Conservation (phyloP, 2,329 filamentous ascomycete species). For the Aureobasidium sp. region DNA sequence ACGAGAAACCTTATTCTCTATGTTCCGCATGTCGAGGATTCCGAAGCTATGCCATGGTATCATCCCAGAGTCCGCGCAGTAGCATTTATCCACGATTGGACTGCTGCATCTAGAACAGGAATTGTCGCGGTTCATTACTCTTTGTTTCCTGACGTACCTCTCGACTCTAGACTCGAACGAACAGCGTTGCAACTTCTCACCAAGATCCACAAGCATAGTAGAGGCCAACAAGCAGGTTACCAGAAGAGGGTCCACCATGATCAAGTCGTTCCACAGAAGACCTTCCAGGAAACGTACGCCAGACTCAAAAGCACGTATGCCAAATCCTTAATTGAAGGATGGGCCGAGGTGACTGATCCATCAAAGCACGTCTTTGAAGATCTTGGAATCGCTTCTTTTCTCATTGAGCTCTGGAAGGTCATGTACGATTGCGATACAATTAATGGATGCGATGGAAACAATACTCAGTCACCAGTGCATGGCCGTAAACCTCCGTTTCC, state of each 20-base stretch:
- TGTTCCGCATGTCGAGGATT: conserved; percentile 60
- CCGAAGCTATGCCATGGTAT: conserved; percentile 72
- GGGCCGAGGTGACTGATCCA: conserved; percentile 83
- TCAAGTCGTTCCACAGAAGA: conserved; percentile 65
- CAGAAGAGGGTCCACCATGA: conserved; percentile 81
- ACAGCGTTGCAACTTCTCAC: conserved; percentile 63
- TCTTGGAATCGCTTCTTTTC: conserved; percentile 79
- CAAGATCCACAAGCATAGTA: conserved; percentile 66
- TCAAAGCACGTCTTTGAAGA: conserved; percentile 95
- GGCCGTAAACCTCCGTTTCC: conserved; percentile 50
- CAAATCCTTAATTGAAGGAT: conserved; percentile 59
- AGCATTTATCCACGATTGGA: conserved; percentile 60
- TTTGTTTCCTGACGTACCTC: conserved; percentile 33
- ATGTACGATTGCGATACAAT: conserved; percentile 55
- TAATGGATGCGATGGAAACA: not conserved
- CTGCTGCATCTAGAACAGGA: conserved; percentile 22
- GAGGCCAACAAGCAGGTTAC: conserved; percentile 59
- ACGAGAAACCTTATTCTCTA: conserved; percentile 62
- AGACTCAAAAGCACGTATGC: conserved; percentile 75
- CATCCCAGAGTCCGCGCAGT: conserved; percentile 71
- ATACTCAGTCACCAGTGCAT: not conserved
- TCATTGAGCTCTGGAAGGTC: conserved; percentile 82
- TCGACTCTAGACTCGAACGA: conserved; percentile 43
- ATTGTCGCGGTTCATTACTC: conserved; percentile 46
- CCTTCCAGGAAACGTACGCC: conserved; percentile 76